Evolutionary conservation across 441 rosid genomes (phyloP).

Genomic region (Erysimum cheiri): DNA sequence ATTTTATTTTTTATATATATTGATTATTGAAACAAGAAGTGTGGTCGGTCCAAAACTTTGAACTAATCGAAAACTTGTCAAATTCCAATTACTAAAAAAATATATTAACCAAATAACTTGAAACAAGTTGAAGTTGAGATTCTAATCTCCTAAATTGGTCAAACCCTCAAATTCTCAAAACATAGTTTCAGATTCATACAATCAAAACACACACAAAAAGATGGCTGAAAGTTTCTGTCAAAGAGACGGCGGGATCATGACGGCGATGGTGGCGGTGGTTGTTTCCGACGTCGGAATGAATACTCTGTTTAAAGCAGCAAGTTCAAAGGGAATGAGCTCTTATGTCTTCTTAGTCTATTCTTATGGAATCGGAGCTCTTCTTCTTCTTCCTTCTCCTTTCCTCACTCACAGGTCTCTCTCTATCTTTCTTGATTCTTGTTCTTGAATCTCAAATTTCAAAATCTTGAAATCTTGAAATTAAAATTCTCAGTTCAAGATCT

Average conservation of each 20-base stretch:
- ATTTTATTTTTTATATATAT: not conserved
- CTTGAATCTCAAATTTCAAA: not conserved
- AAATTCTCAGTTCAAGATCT: slow-evolving; percentile 42
- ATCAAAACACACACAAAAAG: not conserved
- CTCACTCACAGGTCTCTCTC: slow-evolving; percentile 37
- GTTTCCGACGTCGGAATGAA: slow-evolving; percentile 43
- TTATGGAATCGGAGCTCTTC: slow-evolving; percentile 45
- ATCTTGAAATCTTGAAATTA: not conserved
- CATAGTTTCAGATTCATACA: slow-evolving; percentile 14
- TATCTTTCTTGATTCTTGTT: not conserved
- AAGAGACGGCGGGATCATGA: slow-evolving; percentile 37
- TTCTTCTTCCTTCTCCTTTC: slow-evolving; percentile 43
- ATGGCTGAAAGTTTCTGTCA: slow-evolving; percentile 36
- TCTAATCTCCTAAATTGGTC: slow-evolving; percentile 1
- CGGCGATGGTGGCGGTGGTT: slow-evolving; percentile 44
- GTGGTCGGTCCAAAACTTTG: too few relatives aligned
- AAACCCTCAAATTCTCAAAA: not conserved
- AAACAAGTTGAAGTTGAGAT: not conserved
- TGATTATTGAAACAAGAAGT: not conserved
- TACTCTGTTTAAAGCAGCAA: slow-evolving; percentile 45
- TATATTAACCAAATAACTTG: not conserved
- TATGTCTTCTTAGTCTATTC: slow-evolving; percentile 42
- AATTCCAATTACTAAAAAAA: not conserved
- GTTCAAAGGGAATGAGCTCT: slow-evolving; percentile 44
- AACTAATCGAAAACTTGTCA: not conserved